Base-by-base conservation (phyloP, 257 asterid species). In the Solanum microdontum region DNA sequence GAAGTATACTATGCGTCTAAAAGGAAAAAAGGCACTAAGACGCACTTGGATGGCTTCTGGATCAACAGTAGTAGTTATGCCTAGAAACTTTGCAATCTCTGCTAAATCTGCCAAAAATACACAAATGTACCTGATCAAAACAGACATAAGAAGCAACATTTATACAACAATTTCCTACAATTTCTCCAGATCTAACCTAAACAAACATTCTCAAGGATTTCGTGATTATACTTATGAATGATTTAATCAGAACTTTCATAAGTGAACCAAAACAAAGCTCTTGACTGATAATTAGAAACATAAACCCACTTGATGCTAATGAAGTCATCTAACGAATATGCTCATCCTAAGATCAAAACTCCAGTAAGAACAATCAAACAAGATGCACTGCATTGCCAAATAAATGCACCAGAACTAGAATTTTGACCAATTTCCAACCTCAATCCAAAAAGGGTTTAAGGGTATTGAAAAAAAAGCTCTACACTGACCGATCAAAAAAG, bases 21-120 rank as follows among this genome's bases (percentile, higher is more conserved):
- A 7, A 33, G 36, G 15, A 19, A 33, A 62, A 55, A 68, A 74
- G 83, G 28, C 24, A 80, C 84, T 28, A 40, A 85, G 84, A 92
- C 99, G 92, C 92, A 95, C 99, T 91, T 97, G 98, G 88, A 97
- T 95, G 60, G 98, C 95, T 91, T 95, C 99, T 45, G 94, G 94
- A 91, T 97, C 98, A 85, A 95, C 90, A 11, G 96, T 93, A 79
- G 95, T 93, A 36, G 99, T 97, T 87, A 97, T 94, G 64, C 99
- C 98, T 87, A 97, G 90, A 93, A 97, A 97, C 90, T 97, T 97
- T 34, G 99, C 99, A 74, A 97, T 95, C 93, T 97, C 99, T 8
- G 99, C 98, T 89, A 97, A 92, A 94, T 97, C 99, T 97, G 97
- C 88, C 89, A 85, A 88, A 36, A 80, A 28, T 62, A 80, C 85